Percentiles rank a stretch among this genome's conserved stretches.
Conservation (phyloP, 2,329 filamentous ascomycete genomes). For the Exserohilum rostratum region DNA sequence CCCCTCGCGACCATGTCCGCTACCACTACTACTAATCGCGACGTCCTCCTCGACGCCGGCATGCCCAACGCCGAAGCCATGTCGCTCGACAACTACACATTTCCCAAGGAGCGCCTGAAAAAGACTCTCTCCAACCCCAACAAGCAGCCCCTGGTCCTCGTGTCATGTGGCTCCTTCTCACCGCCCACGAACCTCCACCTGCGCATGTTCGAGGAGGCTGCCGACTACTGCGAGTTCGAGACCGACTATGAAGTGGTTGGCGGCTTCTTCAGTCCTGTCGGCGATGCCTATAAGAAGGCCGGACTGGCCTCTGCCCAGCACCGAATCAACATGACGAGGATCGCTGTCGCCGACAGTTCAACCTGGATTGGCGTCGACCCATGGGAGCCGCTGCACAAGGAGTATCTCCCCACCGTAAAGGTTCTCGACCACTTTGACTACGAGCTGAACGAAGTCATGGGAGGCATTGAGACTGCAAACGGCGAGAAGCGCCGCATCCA, state of each 20-base stretch:
- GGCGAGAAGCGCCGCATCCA: slow-evolving; percentile 71
- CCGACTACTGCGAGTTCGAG: slow-evolving; percentile 75
- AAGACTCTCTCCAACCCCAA: slow-evolving; percentile 61
- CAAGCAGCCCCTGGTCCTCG: slow-evolving; percentile 69
- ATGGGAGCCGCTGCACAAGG: slow-evolving; percentile 78
- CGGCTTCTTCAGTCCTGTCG: slow-evolving; percentile 82
- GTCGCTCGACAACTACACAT: slow-evolving; percentile 60
- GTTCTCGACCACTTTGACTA: slow-evolving; percentile 91
- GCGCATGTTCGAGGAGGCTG: slow-evolving; percentile 87
- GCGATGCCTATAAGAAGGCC: slow-evolving; percentile 78
- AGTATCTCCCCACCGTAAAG: slow-evolving; percentile 86
- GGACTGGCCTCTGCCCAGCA: slow-evolving; percentile 76
- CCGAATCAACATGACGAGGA: slow-evolving; percentile 82
- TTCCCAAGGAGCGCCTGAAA: slow-evolving; percentile 66
- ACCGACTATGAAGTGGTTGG: slow-evolving; percentile 82
- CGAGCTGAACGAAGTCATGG: slow-evolving; percentile 81
- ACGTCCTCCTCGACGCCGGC: slow-evolving; percentile 29
- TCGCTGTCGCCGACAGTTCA: slow-evolving; percentile 74
- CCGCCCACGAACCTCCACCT: slow-evolving; percentile 78
- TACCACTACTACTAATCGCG: slow-evolving; percentile 16
- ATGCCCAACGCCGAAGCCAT: slow-evolving; percentile 36
- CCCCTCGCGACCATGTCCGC: slow-evolving; percentile 1
- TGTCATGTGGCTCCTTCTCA: slow-evolving; percentile 74
- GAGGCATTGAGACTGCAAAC: slow-evolving; percentile 72
- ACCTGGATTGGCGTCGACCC: slow-evolving; percentile 48